A percentile compares a stretch with the other conserved stretches of the same genome.
Conservation (phyloP, 2,329 filamentous ascomycete genomes). For the Fusarium chuoi region DNA sequence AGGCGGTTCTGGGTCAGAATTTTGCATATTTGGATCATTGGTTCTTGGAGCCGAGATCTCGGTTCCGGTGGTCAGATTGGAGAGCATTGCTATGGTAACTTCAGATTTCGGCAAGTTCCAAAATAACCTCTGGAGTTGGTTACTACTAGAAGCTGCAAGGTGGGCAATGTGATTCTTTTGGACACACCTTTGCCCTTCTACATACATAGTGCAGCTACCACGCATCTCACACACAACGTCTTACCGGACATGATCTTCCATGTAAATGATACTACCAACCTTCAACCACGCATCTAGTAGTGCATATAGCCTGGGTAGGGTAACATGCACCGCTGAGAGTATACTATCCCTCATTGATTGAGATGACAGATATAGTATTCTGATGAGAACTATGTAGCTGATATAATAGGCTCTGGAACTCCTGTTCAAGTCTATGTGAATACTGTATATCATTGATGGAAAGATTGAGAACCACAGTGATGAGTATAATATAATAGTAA, state of each 20-base stretch:
- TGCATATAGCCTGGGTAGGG: neutral
- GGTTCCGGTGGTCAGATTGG: slow-evolving; percentile 18
- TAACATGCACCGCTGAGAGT: neutral
- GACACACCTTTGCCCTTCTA: neutral
- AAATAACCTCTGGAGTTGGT: neutral
- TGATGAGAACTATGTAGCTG: neutral
- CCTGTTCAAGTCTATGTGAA: neutral
- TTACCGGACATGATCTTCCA: slow-evolving; percentile 36
- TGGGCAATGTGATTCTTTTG: slow-evolving; percentile 1
- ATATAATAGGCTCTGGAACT: neutral
- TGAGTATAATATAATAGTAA: neutral
- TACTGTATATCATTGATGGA: neutral
- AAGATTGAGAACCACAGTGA: neutral
- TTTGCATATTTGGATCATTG: slow-evolving; percentile 3
- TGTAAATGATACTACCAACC: neutral
- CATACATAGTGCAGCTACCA: neutral
- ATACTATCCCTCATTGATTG: neutral
- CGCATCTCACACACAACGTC: neutral
- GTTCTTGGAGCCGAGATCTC: slow-evolving; percentile 14
- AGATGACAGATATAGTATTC: neutral
- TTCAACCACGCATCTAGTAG: neutral
- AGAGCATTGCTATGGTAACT: neutral
- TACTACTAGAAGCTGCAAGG: neutral
- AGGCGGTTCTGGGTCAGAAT: slow-evolving; percentile 20
- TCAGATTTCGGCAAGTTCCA: neutral